These are phyloP conservation scores for Penicillium egyptiacum DNA, from an alignment of 495 filamentous ascomycete species.

Conservation along the genomic window DNA sequence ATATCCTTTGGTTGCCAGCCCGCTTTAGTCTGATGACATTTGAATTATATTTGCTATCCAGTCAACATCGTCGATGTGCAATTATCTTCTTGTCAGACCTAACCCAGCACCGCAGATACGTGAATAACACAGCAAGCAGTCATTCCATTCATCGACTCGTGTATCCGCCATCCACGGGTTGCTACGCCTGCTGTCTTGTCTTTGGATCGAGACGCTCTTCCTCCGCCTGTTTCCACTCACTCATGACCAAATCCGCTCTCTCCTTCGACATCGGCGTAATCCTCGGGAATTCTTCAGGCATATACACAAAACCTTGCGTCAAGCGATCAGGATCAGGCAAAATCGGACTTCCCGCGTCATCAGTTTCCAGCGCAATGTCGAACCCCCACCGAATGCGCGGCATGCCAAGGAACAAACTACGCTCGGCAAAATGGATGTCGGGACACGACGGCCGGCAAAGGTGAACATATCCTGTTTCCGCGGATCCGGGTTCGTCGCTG, in stretches of 20 bases:
- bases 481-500: slow-evolving; percentile 38
- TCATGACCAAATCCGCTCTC: slow-evolving; percentile 32
- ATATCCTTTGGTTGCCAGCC: neutral
- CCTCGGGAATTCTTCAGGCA: slow-evolving; percentile 35
- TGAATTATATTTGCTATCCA: neutral
- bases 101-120: neutral
- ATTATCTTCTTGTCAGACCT: neutral
- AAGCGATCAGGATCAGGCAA: slow-evolving; percentile 25
- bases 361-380: slow-evolving; percentile 16
- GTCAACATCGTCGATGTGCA: neutral
- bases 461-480: slow-evolving; percentile 36
- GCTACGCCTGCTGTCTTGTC: slow-evolving; percentile 25
- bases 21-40: neutral
- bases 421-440: slow-evolving; percentile 35
- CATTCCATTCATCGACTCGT: neutral
- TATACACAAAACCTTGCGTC: slow-evolving; percentile 43
- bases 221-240: slow-evolving; percentile 31
- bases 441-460: slow-evolving; percentile 35
- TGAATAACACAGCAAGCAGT: neutral
- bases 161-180: slow-evolving; percentile 1
- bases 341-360: slow-evolving; percentile 17
- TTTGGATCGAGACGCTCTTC: slow-evolving; percentile 17
- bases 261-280: slow-evolving; percentile 34
- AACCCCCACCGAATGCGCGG: slow-evolving; percentile 60
- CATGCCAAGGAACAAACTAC: slow-evolving; percentile 50